Percentiles rank a stretch among this genome's conserved stretches.
Evolutionary conservation across 192 early-diverging fungal species (phyloP).

Genomic region (Coemansia biformis): DNA sequence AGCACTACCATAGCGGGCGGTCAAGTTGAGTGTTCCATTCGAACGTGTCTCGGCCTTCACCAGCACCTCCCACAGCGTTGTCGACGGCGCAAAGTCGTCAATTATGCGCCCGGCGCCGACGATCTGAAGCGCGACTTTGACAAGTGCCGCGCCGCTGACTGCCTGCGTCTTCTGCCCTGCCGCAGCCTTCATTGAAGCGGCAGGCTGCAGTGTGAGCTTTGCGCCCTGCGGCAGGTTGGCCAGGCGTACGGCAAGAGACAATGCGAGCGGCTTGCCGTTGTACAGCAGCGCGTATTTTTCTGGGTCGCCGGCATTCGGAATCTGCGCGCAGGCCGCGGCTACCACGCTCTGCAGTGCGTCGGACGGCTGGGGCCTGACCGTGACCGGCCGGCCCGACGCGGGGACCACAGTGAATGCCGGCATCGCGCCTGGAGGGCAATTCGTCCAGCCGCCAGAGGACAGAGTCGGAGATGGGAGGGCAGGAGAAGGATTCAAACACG

Average conservation of each 20-base stretch:
- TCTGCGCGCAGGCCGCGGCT: slow-evolving; percentile 55
- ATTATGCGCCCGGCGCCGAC: slow-evolving; percentile 63
- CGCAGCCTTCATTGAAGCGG: background rate
- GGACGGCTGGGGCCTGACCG: slow-evolving; percentile 67
- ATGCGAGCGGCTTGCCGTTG: slow-evolving; percentile 62
- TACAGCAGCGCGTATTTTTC: slow-evolving; percentile 61
- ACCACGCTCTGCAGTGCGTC: slow-evolving; percentile 68
- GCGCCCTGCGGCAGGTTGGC: slow-evolving; percentile 77
- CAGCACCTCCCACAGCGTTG: slow-evolving; percentile 63
- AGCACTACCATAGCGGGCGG: slow-evolving; percentile 1
- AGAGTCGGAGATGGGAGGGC: too few species aligned
- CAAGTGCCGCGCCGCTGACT: slow-evolving; percentile 17
- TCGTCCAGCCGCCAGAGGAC: too few species aligned
- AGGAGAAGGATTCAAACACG: too few species aligned
- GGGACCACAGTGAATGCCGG: slow-evolving; percentile 57
- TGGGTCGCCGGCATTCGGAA: slow-evolving; percentile 45
- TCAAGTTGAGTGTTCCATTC: slow-evolving; percentile 24
- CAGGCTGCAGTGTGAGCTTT: slow-evolving; percentile 56
- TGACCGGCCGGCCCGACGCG: slow-evolving; percentile 30
- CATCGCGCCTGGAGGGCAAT: slow-evolving; percentile 50
- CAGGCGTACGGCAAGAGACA: slow-evolving; percentile 70
- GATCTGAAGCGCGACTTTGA: slow-evolving; percentile 70
- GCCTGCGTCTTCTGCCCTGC: background rate
- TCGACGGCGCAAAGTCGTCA: slow-evolving; percentile 53
- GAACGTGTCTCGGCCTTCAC: slow-evolving; percentile 13